phyloP scores from a whole-genome alignment of 805 yeast genomes.

The Yamadazyma akitaensis region DNA sequence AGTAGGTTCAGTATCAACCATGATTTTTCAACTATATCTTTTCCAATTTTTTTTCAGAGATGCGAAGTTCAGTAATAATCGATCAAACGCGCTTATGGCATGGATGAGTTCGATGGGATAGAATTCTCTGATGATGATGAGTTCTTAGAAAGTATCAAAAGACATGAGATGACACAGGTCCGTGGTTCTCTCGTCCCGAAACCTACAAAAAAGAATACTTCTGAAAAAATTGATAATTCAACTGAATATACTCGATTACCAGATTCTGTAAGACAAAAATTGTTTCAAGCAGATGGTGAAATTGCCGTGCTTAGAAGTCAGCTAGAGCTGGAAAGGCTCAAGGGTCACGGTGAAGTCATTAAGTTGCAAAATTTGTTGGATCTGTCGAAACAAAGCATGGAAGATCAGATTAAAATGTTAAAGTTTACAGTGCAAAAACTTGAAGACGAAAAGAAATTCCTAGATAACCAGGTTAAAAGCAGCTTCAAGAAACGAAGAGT shows the following conservation, averaged over 20 bases:
- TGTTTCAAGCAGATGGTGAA: conserved; percentile 64
- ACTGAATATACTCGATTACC: conserved; percentile 1
- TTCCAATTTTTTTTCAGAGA: conserved; percentile 1
- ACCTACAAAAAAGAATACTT: neutral
- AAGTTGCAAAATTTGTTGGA: conserved; percentile 19
- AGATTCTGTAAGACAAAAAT: conserved; percentile 20
- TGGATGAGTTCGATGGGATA: neutral
- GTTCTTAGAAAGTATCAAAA: conserved; percentile 9
- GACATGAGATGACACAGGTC: neutral
- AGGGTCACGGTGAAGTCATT: conserved; percentile 36
- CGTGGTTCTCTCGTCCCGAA: neutral
- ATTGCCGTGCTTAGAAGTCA: conserved; percentile 73
- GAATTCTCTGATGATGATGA: conserved; percentile 14
- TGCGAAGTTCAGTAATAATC: neutral
- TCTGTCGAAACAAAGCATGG: conserved; percentile 17
- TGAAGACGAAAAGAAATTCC: conserved; percentile 43
- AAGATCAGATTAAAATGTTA: conserved; percentile 30
- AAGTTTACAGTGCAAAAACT: conserved; percentile 32
- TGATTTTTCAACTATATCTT: neutral
- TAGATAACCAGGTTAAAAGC: conserved; percentile 34
- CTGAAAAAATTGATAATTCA: neutral
- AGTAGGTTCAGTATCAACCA: neutral
- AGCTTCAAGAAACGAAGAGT: conserved; percentile 21
- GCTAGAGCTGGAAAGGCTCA: conserved; percentile 44
- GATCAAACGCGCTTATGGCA: neutral